phyloP scores from a whole-genome alignment of 2,329 filamentous ascomycete species.

The Oidium heveae region DNA sequence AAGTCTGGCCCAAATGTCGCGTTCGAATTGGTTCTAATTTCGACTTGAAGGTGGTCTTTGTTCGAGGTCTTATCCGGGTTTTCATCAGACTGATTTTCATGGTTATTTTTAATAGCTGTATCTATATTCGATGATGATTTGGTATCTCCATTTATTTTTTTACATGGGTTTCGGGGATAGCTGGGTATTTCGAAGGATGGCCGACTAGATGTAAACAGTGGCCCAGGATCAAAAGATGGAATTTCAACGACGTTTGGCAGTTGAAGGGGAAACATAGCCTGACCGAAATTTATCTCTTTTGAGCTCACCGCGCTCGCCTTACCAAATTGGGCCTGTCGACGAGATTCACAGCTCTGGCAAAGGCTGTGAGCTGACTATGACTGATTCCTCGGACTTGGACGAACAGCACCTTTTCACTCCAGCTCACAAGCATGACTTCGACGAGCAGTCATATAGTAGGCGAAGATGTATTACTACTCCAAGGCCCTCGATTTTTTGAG shows the following conservation, averaged over 20 bases:
- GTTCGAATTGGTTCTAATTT: slow-evolving; percentile 18
- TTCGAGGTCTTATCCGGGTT: slow-evolving; percentile 10
- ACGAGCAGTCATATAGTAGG: background rate
- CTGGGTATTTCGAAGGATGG: slow-evolving; percentile 15
- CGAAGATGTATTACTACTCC: background rate
- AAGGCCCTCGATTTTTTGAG: background rate
- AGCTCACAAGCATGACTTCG: background rate
- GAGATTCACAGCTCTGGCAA: background rate
- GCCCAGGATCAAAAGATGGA: slow-evolving; percentile 21
- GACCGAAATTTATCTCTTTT: background rate
- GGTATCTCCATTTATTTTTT: slow-evolving; percentile 14
- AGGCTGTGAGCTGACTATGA: background rate
- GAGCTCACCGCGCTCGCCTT: background rate
- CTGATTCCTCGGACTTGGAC: background rate
- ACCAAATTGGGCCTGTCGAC: background rate
- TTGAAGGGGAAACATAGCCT: slow-evolving; percentile 3
- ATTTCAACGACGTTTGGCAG: slow-evolving; percentile 23
- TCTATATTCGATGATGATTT: slow-evolving; percentile 7
- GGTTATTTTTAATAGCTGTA: slow-evolving; percentile 13
- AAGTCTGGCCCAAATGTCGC: slow-evolving; percentile 22
- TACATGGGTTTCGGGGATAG: slow-evolving; percentile 14
- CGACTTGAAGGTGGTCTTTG: slow-evolving; percentile 1
- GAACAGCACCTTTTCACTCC: background rate
- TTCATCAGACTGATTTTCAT: slow-evolving; percentile 12
- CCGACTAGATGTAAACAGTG: slow-evolving; percentile 10